Conservation (phyloP, 371 early-diverging fungal species). For the Mucor indicus region DNA sequence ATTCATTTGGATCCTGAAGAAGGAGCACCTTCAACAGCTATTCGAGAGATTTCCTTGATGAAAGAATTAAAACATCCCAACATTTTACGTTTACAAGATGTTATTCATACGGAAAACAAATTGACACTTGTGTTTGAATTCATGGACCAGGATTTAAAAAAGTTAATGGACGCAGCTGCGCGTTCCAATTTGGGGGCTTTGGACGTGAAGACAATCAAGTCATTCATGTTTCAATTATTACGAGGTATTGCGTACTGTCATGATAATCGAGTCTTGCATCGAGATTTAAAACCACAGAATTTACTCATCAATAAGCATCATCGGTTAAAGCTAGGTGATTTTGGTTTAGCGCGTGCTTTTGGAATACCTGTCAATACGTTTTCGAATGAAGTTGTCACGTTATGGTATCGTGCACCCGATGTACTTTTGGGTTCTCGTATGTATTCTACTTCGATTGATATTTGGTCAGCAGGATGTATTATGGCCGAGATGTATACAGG, state of each 20-base stretch:
- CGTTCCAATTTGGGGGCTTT: conserved; percentile 60
- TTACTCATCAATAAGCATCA: conserved; percentile 86
- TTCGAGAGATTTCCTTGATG: conserved; percentile 95
- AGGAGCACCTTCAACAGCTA: conserved; percentile 95
- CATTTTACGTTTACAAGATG: conserved; percentile 93
- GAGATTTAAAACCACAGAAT: conserved; percentile 98
- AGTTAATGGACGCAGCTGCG: conserved; percentile 80
- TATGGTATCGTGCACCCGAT: conserved; percentile 97
- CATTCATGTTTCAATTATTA: conserved; percentile 86
- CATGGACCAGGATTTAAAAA: conserved; percentile 97
- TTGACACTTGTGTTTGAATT: conserved; percentile 98
- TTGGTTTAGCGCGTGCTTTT: conserved; percentile 95
- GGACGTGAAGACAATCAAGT: conserved; percentile 67
- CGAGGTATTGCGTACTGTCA: conserved; percentile 94
- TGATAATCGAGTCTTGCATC: conserved; percentile 91
- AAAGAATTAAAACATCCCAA: conserved; percentile 91
- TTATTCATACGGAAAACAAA: conserved; percentile 97
- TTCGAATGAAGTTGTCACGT: conserved; percentile 98
- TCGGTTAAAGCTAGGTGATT: conserved; percentile 91
- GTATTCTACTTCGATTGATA: conserved; percentile 97
- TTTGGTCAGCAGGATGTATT: conserved; percentile 99
- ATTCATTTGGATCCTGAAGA: conserved; percentile 92
- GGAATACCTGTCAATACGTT: conserved; percentile 97
- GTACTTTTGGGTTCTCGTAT: conserved; percentile 93
- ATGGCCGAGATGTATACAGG: conserved; percentile 96